Base-by-base conservation (phyloP, 2,329 filamentous ascomycete species). In the Neoarthrinium moseri region DNA sequence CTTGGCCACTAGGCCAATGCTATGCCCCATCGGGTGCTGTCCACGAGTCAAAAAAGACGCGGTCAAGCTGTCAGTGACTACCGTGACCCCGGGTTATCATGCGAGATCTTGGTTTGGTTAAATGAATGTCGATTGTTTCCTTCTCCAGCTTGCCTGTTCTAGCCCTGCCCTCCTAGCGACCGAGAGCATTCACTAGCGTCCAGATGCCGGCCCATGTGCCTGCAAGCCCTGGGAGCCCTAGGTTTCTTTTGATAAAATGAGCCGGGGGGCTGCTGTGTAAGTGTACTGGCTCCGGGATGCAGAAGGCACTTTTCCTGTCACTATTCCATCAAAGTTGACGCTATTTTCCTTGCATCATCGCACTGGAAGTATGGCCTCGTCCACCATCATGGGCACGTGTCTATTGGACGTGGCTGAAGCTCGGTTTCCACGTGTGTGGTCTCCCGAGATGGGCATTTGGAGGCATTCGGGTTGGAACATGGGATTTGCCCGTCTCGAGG, bases 51-150 rank as follows among this genome's bases (percentile, higher is more conserved):
- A 44, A 35, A n/a, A n/a, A n/a, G n/a, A n/a, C 36, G 30, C 20
- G 41, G 30, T 15, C 32, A 17, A 44, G 32, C 30, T 17, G n/a
- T 24, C 22, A 18, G 26, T 36, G 32, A 15, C 10, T 7, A n/a
- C n/a, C n/a, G 24, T 24, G 18, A 43, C 30, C 40, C 40, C 40
- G 33, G 40, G 33, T 11, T 22, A 32, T 17, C 41, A 34, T 39
- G 33, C n/a, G 33, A 39, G 33, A 45, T 45, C 43, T 39, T 27
- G 33, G 43, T 39, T 22, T 45, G 29, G 18, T 35, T 15, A 39
- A 37, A 22, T 26, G n/a, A 45, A 37, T 39, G 21, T 45, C 43
- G 43, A 45, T 45, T 45, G 22, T 45, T 45, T 15, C 43, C 35
- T 24, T 18, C 21, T 23, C 27, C 34, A 32, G 30, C 20, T 26